phyloP scores from a whole-genome alignment of 495 filamentous ascomycete genomes.

The Cercophora scortea region DNA sequence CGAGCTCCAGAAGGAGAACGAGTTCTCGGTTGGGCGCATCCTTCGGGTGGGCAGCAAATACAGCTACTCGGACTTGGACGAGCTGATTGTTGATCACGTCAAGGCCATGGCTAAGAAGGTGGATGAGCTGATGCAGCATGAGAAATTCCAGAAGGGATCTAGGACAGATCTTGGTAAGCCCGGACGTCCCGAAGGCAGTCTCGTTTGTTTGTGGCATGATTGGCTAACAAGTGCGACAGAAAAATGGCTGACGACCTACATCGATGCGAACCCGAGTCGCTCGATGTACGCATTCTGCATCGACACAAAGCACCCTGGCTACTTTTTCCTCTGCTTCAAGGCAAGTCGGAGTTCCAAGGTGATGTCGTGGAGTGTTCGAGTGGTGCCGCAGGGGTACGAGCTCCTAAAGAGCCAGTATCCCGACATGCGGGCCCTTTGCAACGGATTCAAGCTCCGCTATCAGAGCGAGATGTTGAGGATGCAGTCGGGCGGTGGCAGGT shows the following conservation, averaged over 20 bases:
- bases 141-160: slow-evolving; percentile 78
- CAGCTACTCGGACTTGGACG: slow-evolving; percentile 91
- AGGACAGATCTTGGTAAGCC: slow-evolving; percentile 76
- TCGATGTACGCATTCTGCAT: slow-evolving; percentile 93
- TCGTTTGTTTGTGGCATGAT: background rate
- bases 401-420: slow-evolving; percentile 80
- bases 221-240: slow-evolving; percentile 49
- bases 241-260: slow-evolving; percentile 90
- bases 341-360: slow-evolving; percentile 64
- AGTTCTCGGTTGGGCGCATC: slow-evolving; percentile 80
- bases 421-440: slow-evolving; percentile 88
- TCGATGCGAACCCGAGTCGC: slow-evolving; percentile 88
- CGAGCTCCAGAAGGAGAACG: slow-evolving; percentile 91
- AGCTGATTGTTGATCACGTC: slow-evolving; percentile 93
- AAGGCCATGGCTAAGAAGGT: slow-evolving; percentile 97
- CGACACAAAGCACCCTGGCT: slow-evolving; percentile 84
- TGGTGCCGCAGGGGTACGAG: slow-evolving; percentile 82
- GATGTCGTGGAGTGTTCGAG: slow-evolving; percentile 78
- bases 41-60: slow-evolving; percentile 80
- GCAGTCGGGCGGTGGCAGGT: slow-evolving; percentile 19
- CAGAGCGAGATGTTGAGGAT: slow-evolving; percentile 39
- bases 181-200: background rate
- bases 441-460: slow-evolving; percentile 60
- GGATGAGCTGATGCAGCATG: slow-evolving; percentile 86
- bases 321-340: slow-evolving; percentile 94